Percentiles rank a stretch among this genome's conserved stretches.
These are phyloP conservation scores for Brasilioporus rufonigricans DNA, from an alignment of 768 basidiomycete species.

Conservation along the genomic window DNA sequence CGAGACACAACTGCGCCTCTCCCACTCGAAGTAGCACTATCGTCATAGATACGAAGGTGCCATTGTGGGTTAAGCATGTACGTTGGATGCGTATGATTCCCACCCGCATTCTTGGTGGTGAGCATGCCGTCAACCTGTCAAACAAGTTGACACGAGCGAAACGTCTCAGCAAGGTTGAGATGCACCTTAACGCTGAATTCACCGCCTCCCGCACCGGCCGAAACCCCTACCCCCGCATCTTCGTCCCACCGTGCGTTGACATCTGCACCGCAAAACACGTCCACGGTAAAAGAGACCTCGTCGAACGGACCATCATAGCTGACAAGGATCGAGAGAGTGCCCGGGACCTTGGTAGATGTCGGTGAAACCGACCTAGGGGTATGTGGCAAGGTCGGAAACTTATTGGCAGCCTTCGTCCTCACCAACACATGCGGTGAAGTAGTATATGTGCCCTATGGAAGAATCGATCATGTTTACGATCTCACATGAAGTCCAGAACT, in stretches of 20 bases:
- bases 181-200: slow-evolving; percentile 18
- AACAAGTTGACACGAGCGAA: not conserved
- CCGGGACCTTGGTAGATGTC: slow-evolving; percentile 28
- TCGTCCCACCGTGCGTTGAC: slow-evolving; percentile 48
- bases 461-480: not conserved
- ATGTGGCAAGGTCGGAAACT: slow-evolving; percentile 24
- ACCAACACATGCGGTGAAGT: slow-evolving; percentile 45
- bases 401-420: slow-evolving; percentile 12
- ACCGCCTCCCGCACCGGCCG: not conserved
- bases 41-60: slow-evolving; percentile 54
- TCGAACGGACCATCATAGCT: slow-evolving; percentile 67
- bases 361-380: not conserved
- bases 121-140: slow-evolving; percentile 59
- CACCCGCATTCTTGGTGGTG: slow-evolving; percentile 74
- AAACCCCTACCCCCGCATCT: slow-evolving; percentile 19
- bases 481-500: not conserved
- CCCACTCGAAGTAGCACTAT: slow-evolving; percentile 11
- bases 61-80: slow-evolving; percentile 94
- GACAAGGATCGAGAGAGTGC: slow-evolving; percentile 52
- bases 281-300: slow-evolving; percentile 68
- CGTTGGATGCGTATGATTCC: slow-evolving; percentile 74
- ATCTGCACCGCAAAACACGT: slow-evolving; percentile 42
- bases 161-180: not conserved
- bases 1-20: too few species aligned
- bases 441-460: slow-evolving; percentile 40